phyloP scores from a whole-genome alignment of 495 filamentous ascomycete genomes.

The Entonaema liquescens region DNA sequence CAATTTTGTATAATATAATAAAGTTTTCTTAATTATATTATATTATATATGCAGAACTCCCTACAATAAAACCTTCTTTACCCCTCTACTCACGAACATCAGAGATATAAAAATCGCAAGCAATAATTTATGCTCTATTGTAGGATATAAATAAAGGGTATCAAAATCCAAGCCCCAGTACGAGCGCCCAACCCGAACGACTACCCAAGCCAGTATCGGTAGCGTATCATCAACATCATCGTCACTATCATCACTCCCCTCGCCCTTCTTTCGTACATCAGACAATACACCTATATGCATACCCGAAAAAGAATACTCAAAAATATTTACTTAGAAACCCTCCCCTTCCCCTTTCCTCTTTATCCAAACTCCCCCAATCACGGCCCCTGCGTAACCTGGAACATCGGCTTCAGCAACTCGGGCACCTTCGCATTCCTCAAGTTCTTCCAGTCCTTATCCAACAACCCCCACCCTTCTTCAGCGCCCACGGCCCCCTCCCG shows the following conservation, averaged over 20 bases:
- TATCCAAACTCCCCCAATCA: slow-evolving; percentile 34
- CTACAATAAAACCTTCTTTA: background rate
- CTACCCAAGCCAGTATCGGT: background rate
- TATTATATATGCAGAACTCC: background rate
- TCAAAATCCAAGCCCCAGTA: slow-evolving; percentile 1
- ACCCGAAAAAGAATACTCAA: background rate
- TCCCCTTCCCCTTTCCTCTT: background rate
- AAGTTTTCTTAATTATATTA: no score
- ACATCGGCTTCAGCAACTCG: slow-evolving; percentile 50
- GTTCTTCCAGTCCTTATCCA: slow-evolving; percentile 54
- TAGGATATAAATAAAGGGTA: slow-evolving; percentile 1
- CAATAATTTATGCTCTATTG: background rate
- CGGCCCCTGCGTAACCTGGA: slow-evolving; percentile 55
- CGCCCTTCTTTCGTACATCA: background rate
- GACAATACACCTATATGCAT: background rate
- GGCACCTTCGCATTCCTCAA: slow-evolving; percentile 55
- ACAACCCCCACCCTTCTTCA: slow-evolving; percentile 57
- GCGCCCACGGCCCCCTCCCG: slow-evolving; percentile 51
- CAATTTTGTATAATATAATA: no score
- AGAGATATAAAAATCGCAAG: background rate
- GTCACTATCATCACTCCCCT: background rate
- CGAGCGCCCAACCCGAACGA: background rate
- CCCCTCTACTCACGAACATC: background rate
- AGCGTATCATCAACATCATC: background rate
- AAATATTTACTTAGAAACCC: background rate